phyloP scores from a whole-genome alignment of 2,329 filamentous ascomycete genomes.

The Phyllachora maydis region DNA sequence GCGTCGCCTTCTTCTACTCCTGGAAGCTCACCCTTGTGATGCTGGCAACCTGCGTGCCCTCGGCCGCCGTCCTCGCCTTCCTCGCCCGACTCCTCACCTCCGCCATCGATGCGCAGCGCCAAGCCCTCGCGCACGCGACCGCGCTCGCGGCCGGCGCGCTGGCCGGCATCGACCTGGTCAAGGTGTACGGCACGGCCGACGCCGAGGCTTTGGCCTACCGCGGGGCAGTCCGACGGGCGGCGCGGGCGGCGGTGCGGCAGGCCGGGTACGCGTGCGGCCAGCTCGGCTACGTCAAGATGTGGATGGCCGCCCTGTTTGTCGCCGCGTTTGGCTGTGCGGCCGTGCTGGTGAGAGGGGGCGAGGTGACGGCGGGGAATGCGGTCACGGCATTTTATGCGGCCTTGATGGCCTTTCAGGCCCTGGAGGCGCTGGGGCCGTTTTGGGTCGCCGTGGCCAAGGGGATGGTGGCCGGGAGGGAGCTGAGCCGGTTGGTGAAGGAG shows the following conservation, averaged over 20 bases:
- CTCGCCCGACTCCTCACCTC: conserved; percentile 40
- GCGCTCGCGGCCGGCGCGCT: conserved; percentile 53
- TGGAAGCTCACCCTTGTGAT: conserved; percentile 74
- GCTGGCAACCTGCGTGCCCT: conserved; percentile 50
- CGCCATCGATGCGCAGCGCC: conserved; percentile 49
- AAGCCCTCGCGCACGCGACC: conserved; percentile 45
- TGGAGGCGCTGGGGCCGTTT: conserved; percentile 57
- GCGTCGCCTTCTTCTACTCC: conserved; percentile 56
- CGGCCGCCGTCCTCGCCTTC: conserved; percentile 35
- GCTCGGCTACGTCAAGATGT: conserved; percentile 51
- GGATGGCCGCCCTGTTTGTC: conserved; percentile 62
- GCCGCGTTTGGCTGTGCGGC: conserved; percentile 81
- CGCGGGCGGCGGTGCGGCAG: conserved; percentile 43
- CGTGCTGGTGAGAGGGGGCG: conserved; percentile 39
- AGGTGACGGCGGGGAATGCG: conserved; percentile 41
- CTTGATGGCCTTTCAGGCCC: conserved; percentile 52
- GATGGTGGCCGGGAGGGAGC: conserved; percentile 51
- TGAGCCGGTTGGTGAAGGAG: too few species aligned
- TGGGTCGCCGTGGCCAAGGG: conserved; percentile 64
- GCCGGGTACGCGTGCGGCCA: conserved; percentile 51
- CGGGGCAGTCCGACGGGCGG: conserved; percentile 32
- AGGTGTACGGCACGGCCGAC: conserved; percentile 60
- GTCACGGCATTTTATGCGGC: conserved; percentile 75
- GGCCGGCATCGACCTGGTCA: conserved; percentile 63
- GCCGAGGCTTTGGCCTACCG: conserved; percentile 49